Base-by-base conservation (phyloP, 2,329 filamentous ascomycete species). In the Ceratocystis lukuohia region DNA sequence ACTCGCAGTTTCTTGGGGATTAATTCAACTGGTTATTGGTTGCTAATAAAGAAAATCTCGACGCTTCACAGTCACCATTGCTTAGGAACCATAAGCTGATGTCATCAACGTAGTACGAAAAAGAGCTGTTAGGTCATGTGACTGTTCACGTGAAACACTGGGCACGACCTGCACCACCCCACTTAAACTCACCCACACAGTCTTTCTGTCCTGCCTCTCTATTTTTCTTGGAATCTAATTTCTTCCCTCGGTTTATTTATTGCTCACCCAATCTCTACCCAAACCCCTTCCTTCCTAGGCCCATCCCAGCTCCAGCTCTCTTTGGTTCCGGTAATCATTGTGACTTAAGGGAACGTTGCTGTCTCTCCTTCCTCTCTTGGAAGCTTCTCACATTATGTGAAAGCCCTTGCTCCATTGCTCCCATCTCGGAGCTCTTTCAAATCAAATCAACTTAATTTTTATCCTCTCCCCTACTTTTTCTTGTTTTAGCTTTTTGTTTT, bases 341-440 rank as follows among this genome's bases (percentile, higher is more conserved):
- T 25, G 33, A 61, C 28, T 62, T 7, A 25, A 61, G 65, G 48
- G 30, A 44, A 46, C 20, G 45, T 46, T 22, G n/a, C 5, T n/a
- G 17, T 48, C 50, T 37, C 45, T 37, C n/a, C 61, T 17, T 33
- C 64, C 56, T 67, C 62, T 45, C 59, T 61, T 64, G 62, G 53
- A 37, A 28, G 22, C 25, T 45, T 30, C 53, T 65, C 66, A 28
- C 66, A 68, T 44, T 61, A 68, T 68, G 66, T 68, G 66, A 68
- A 59, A 66, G 64, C 41, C 25, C 44, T 61, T 53, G 15, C 10
- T 17, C 15, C n/a, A 48, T 41, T 66, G 66, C 66, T 68, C 66
- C 66, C 33, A 33, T 50, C 22, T 53, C 66, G 66, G 66, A 66
- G 66, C 66, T 68, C 62, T 53, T 59, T n/a, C 28, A 8, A 5